Conservation (phyloP, 192 early-diverging fungal genomes). For the Podochytrium sp. region DNA sequence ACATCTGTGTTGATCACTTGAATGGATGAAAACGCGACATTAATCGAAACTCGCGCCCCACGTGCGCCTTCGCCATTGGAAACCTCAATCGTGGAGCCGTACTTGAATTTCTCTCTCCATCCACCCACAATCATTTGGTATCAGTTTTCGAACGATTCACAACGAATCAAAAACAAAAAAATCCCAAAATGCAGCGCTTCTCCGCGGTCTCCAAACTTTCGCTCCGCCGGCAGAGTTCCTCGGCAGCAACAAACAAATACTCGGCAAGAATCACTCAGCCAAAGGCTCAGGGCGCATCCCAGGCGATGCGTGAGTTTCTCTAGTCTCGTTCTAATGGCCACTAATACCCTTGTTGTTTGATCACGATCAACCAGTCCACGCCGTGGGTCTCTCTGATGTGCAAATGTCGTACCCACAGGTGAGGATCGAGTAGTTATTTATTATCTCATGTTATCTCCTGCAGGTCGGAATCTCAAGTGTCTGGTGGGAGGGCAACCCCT, state of each 20-base stretch:
- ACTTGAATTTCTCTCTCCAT: no score
- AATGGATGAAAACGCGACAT: no score
- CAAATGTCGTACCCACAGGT: constrained; percentile 84
- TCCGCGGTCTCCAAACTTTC: neutral
- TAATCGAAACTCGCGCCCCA: no score
- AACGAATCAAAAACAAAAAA: no score
- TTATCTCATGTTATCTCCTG: neutral
- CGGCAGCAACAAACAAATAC: constrained; percentile 69
- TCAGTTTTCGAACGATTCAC: no score
- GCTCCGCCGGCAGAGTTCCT: neutral
- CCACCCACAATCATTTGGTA: no score
- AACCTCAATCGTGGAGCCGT: no score
- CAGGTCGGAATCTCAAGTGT: constrained; percentile 93
- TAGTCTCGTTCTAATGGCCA: neutral
- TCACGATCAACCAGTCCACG: constrained; percentile 70
- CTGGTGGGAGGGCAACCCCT: constrained; percentile 98
- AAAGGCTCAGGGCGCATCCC: constrained; percentile 92
- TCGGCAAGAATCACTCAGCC: constrained; percentile 89
- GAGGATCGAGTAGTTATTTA: no score
- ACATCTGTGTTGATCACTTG: no score
- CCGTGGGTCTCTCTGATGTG: constrained; percentile 83
- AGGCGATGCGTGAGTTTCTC: constrained; percentile 89
- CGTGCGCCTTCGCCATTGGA: no score
- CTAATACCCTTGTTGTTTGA: neutral
- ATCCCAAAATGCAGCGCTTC: no score